Evolutionary conservation across 768 basidiomycete species (phyloP), one percentile per base, ranked within the genome.

Genomic region (Lactarius sanguifluus): DNA sequence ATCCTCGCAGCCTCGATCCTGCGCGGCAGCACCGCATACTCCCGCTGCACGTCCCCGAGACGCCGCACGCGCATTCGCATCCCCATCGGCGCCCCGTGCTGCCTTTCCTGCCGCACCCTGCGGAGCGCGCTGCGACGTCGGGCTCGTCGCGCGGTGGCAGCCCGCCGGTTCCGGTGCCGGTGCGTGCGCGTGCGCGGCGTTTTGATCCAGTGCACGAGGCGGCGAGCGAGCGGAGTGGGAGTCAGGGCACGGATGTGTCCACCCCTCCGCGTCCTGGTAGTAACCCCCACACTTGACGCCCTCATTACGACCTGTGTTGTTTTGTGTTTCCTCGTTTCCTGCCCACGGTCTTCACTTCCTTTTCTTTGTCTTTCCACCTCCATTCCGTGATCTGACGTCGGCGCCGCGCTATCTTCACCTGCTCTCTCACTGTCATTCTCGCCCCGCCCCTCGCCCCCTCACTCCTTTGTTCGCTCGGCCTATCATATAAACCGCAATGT

Each of bases 151-250:
- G 16, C 16, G 54, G 36, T 23, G 61, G 38, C 25, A 64, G 59
- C 43, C 52, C 62, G 5, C 54, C 61, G 18, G 56, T 57, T 18
- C 40, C 54, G 23, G 56, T 57, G 23, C 40, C 54, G 23, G 56
- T 59, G 23, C 58, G 54, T 47, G 5, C 28, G 23, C 68, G 65
- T 30, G 13, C 59, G 20, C 59, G 40, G 8, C 72, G 72, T 16
- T 73, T 73, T 18, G 72, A 73, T 43, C 72, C 72, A 5, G 72
- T 73, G 15, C 72, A 66, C 47, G 70, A 69, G 36, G 71, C 67
- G 0, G 55, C 64, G 55, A 69, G 67, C 57, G 70, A 69, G 41
- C 52, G 60, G 28, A 56, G 67, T 23, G 59, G 57, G 20, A 70
- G 69, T 28, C 61, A 54, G 56, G 55, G 67, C 15, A 69, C 61